phyloP scores from a whole-genome alignment of 192 early-diverging fungal species.

The Kickxella alabastrina region DNA sequence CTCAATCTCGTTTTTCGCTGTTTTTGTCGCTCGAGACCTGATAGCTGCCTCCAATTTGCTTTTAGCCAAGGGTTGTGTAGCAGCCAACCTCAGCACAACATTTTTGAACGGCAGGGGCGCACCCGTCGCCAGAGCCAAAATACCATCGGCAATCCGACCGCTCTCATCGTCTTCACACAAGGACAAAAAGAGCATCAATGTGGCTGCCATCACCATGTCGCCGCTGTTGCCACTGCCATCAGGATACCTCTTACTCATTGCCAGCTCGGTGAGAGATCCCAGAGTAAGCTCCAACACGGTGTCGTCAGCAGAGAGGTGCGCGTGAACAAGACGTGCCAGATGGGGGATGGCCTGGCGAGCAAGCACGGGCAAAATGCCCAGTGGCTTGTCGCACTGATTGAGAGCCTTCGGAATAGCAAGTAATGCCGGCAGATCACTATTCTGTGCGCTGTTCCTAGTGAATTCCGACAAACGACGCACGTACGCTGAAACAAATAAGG shows the following conservation, averaged over 20 bases:
- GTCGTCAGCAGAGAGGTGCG: not conserved
- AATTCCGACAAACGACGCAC: no score
- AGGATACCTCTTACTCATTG: conserved; percentile 5
- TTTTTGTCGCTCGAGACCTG: conserved; percentile 5
- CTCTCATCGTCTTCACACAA: conserved; percentile 11
- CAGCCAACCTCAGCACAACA: conserved; percentile 18
- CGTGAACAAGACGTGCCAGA: conserved; percentile 8
- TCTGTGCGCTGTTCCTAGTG: no score
- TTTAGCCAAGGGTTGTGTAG: conserved; percentile 23
- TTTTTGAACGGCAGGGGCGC: conserved; percentile 12
- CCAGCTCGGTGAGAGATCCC: conserved; percentile 8
- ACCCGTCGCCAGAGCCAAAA: conserved; percentile 19
- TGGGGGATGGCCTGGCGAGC: conserved; percentile 8
- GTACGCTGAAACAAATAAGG: no score
- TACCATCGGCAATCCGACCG: not conserved
- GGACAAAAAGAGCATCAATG: conserved; percentile 36
- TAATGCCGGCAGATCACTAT: no score
- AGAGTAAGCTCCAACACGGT: conserved; percentile 1
- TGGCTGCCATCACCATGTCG: conserved; percentile 15
- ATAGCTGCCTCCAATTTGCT: conserved; percentile 24
- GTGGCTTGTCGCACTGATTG: no score
- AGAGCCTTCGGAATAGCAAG: no score
- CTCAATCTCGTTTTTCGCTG: no score
- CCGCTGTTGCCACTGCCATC: not conserved
- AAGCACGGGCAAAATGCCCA: not conserved